Conservation (phyloP, 352 stramenopile species). For the Sclerospora graminicola region DNA sequence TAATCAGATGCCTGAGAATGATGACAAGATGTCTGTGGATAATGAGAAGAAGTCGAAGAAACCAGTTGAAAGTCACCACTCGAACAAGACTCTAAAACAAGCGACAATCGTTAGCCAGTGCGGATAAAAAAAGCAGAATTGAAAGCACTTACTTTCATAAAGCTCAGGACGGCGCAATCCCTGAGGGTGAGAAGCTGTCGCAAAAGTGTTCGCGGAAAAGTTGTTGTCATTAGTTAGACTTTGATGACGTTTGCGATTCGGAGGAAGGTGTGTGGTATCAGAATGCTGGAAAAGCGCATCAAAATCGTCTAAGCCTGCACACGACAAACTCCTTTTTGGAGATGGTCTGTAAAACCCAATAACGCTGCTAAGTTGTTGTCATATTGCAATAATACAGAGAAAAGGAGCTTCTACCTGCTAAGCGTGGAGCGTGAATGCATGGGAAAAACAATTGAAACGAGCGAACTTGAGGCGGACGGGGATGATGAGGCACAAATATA, state of each 20-base stretch:
- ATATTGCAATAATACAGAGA: not conserved
- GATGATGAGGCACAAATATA: slow-evolving; percentile 8
- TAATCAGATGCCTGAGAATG: slow-evolving; percentile 7
- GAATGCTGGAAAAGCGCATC: slow-evolving; percentile 26
- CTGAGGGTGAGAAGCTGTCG: slow-evolving; percentile 10
- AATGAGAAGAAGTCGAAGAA: slow-evolving; percentile 10
- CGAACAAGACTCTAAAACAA: slow-evolving; percentile 6
- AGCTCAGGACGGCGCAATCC: slow-evolving; percentile 19
- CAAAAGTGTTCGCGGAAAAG: slow-evolving; percentile 11
- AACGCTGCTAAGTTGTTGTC: not conserved
- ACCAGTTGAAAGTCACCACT: slow-evolving; percentile 5
- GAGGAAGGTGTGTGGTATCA: slow-evolving; percentile 10
- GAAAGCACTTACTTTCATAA: slow-evolving; percentile 20
- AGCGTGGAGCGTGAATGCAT: slow-evolving; percentile 29
- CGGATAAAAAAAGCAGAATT: slow-evolving; percentile 7
- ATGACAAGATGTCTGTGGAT: slow-evolving; percentile 7
- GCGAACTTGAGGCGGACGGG: slow-evolving; percentile 1
- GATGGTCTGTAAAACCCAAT: slow-evolving; percentile 23
- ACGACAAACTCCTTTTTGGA: slow-evolving; percentile 49
- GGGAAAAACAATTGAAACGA: slow-evolving; percentile 4
- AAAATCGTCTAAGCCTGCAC: slow-evolving; percentile 43
- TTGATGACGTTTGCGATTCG: slow-evolving; percentile 45
- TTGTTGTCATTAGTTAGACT: slow-evolving; percentile 30
- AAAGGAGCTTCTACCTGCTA: slow-evolving; percentile 21
- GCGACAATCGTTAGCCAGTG: not conserved